Conservation (phyloP, 345 rosid genomes). For the Draba incana region DNA sequence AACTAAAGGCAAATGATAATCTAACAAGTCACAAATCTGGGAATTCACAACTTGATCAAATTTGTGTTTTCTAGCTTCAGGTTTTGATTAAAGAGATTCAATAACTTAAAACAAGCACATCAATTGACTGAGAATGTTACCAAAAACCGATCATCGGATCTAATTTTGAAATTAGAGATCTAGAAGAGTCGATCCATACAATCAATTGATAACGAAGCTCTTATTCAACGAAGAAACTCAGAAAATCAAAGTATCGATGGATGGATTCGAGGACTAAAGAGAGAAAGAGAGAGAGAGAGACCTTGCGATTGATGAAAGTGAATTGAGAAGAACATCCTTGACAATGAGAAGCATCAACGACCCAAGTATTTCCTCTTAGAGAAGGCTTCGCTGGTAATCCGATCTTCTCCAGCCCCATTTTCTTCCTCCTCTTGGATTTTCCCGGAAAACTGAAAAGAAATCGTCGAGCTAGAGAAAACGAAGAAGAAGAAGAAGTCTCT, state of each 20-base stretch:
- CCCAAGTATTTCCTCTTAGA: conserved; percentile 78
- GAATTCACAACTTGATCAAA: conserved; percentile 20
- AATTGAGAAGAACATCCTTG: conserved; percentile 95
- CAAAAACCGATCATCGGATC: background rate
- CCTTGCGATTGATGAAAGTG: conserved; percentile 99
- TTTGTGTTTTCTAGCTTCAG: background rate
- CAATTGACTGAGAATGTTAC: background rate
- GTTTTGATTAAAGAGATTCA: background rate
- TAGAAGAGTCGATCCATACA: conserved; percentile 25
- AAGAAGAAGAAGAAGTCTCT: background rate
- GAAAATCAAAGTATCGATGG: background rate
- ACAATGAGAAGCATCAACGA: conserved; percentile 85
- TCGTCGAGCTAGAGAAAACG: background rate
- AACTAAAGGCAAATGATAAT: background rate
- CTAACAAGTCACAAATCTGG: background rate
- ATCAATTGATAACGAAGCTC: background rate
- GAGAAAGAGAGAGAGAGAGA: conserved; percentile 19
- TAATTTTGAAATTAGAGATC: conserved; percentile 31
- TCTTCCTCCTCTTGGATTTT: conserved; percentile 1
- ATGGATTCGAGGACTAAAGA: conserved; percentile 2
- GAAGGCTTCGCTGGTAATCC: conserved; percentile 93
- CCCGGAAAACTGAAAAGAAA: conserved; percentile 9
- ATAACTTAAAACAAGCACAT: background rate
- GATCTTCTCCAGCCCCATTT: conserved; percentile 81
- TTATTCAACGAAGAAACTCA: background rate